These are phyloP conservation scores for Durotheca rogersii DNA, from an alignment of 495 filamentous ascomycete genomes.

Conservation along the genomic window DNA sequence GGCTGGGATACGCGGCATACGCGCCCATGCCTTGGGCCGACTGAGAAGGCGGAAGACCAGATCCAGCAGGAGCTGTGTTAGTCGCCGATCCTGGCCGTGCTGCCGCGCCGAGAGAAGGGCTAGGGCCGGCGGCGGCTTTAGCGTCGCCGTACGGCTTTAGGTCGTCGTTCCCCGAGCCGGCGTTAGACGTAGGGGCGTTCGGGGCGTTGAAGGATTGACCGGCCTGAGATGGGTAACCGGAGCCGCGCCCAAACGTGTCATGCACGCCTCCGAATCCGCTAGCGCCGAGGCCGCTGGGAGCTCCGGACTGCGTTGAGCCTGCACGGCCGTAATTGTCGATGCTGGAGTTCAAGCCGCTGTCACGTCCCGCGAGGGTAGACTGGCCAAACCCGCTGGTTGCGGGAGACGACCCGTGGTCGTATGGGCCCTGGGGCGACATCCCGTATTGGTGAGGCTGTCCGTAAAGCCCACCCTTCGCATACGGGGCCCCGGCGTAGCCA, in stretches of 20 bases:
- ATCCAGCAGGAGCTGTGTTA: constrained; percentile 67
- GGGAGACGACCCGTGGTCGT: constrained; percentile 77
- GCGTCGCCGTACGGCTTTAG: constrained; percentile 72
- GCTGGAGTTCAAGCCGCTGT: constrained; percentile 56
- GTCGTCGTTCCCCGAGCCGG: constrained; percentile 60
- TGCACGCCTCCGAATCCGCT: constrained; percentile 71
- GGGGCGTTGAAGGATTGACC: constrained; percentile 67
- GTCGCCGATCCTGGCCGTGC: constrained; percentile 82
- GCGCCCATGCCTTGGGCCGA: constrained; percentile 61
- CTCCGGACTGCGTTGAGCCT: constrained; percentile 70
- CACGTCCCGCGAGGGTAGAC: constrained; percentile 65
- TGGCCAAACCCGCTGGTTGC: constrained; percentile 71
- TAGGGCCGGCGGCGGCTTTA: constrained; percentile 72
- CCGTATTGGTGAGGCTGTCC: constrained; percentile 78
- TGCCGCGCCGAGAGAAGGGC: constrained; percentile 78
- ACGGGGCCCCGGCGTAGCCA: constrained; percentile 67
- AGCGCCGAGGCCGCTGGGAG: constrained; percentile 63
- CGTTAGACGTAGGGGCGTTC: constrained; percentile 60
- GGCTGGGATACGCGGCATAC: constrained; percentile 73
- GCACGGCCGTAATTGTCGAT: constrained; percentile 74
- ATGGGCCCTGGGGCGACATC: constrained; percentile 67
- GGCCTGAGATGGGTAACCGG: constrained; percentile 61
- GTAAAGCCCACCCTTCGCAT: constrained; percentile 80
- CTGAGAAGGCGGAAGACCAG: constrained; percentile 73
- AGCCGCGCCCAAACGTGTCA: constrained; percentile 73